A percentile compares a stretch with the other conserved stretches of the same genome.
These are phyloP conservation scores for Metschnikowia bowlesiae DNA, from an alignment of 805 yeast species.

Conservation along the genomic window DNA sequence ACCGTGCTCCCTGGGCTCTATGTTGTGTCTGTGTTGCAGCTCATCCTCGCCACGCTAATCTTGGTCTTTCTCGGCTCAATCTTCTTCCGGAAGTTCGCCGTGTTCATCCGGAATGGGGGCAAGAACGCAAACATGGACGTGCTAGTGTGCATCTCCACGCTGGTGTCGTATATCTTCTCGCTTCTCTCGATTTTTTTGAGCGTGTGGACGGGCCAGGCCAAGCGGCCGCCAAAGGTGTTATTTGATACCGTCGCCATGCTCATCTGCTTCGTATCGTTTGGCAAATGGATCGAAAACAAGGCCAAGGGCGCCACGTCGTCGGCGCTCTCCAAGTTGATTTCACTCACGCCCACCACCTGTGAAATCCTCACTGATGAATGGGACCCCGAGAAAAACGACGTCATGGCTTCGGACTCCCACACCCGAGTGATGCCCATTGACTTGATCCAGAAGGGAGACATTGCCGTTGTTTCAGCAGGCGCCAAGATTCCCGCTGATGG, in stretches of 20 bases:
- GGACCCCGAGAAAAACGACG: constrained; percentile 7
- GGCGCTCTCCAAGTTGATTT: constrained; percentile 75
- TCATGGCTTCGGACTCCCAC: constrained; percentile 23
- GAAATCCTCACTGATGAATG: constrained; percentile 48
- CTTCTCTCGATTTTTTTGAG: constrained; percentile 53
- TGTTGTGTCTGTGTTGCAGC: constrained; percentile 58
- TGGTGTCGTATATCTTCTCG: constrained; percentile 74
- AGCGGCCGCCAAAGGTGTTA: constrained; percentile 58
- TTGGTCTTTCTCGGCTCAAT: constrained; percentile 63
- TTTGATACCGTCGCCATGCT: constrained; percentile 90
- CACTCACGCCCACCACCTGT: constrained; percentile 77
- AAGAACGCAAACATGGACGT: constrained; percentile 82
- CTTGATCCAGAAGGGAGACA: constrained; percentile 70
- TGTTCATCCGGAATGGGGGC: constrained; percentile 61
- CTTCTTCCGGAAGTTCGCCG: constrained; percentile 62
- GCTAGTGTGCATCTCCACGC: constrained; percentile 75
- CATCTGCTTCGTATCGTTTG: constrained; percentile 76
- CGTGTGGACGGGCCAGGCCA: constrained; percentile 36
- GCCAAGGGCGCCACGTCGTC: constrained; percentile 94
- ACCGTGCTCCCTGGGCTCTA: constrained; percentile 56
- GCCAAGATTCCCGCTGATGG: constrained; percentile 93
- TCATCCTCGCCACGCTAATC: constrained; percentile 53
- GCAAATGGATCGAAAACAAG: constrained; percentile 85
- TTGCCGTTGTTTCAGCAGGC: constrained; percentile 79
- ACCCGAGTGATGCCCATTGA: constrained; percentile 63